phyloP scores from a whole-genome alignment of 1,284 basidiomycete species.

The Ganoderma leucocontextum region DNA sequence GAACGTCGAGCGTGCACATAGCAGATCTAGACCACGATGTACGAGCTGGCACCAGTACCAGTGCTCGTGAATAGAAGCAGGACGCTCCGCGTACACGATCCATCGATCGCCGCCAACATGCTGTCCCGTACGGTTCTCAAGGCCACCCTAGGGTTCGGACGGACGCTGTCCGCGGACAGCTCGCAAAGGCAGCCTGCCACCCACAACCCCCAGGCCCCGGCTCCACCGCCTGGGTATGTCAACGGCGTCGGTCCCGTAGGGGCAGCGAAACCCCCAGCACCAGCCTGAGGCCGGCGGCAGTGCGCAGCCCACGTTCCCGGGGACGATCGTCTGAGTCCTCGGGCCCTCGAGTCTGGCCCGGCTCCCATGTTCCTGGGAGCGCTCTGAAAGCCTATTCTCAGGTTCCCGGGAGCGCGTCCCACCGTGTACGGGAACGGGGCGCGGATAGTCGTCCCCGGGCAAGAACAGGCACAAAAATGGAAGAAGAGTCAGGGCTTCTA shows the following conservation, averaged over 20 bases:
- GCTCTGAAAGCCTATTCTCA: conserved; percentile 19
- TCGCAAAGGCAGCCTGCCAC: background rate
- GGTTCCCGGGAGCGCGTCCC: conserved; percentile 13
- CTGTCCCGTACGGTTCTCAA: background rate
- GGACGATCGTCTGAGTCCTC: background rate
- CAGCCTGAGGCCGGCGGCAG: background rate
- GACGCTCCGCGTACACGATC: background rate
- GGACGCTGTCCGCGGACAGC: background rate
- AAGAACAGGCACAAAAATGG: background rate
- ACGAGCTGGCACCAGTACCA: background rate
- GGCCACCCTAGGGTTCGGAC: background rate
- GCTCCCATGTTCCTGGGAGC: conserved; percentile 14
- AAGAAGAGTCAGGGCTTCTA: background rate
- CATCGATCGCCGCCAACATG: background rate
- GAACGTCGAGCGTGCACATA: background rate
- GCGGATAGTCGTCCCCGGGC: background rate
- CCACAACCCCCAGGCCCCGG: background rate
- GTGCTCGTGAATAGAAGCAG: background rate
- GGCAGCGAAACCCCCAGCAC: background rate
- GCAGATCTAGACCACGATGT: background rate
- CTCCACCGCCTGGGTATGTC: conserved; percentile 4
- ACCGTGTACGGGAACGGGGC: background rate
- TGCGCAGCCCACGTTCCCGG: background rate
- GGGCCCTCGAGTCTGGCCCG: background rate
- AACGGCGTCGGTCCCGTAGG: conserved; percentile 5